Evolutionary conservation across 2,329 filamentous ascomycete genomes (phyloP), one percentile per base, ranked within the genome.

Genomic region (Alternaria alternata): DNA sequence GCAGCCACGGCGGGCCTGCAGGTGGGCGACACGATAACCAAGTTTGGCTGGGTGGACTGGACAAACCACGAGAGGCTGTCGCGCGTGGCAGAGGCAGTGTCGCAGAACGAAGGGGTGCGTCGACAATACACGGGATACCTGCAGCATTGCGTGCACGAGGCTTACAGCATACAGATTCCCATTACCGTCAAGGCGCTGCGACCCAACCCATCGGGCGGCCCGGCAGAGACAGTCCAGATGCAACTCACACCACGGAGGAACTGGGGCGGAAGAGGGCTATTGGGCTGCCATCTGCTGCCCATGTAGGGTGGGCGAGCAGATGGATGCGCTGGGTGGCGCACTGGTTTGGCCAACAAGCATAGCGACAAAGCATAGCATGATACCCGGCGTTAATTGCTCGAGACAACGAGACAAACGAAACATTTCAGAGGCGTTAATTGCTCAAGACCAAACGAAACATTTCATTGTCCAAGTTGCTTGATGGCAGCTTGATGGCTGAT

Each of bases 211-310:
- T 69, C 68, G 47, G 75, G 75, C 61, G 71, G 74, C 32, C 71
- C 74, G 44, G 61, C 75, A 20, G 76, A 79, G 52, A 79, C 93
- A 66, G 78, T 95, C 59, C 85, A 88, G 58, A 80, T 97, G 71
- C 88, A 87, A 65, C 81, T 99, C 65, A 92, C 84, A 48, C 94
- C 94, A 54, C 86, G 88, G 69, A 87, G 88, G 44, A 85, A 94
- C 74, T 99, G 95, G 94, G 94, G 94, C 67, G 95, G 95, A 30
- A 86, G 93, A 78, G 95, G 94, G 12, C 82, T 96, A 77, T 81
- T 99, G 71, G 94, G 94, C 55, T 99, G 94, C 78, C 94, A 97
- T 81, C 87, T 98, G 65, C 81, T 97, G 67, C 93, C 92, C 26
- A 68, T 96, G 57, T 96, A 82, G 39, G 11, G 41, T 39, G 47